Evolutionary conservation across 495 filamentous ascomycete genomes (phyloP).

Genomic region (Elasticomyces elasticus): DNA sequence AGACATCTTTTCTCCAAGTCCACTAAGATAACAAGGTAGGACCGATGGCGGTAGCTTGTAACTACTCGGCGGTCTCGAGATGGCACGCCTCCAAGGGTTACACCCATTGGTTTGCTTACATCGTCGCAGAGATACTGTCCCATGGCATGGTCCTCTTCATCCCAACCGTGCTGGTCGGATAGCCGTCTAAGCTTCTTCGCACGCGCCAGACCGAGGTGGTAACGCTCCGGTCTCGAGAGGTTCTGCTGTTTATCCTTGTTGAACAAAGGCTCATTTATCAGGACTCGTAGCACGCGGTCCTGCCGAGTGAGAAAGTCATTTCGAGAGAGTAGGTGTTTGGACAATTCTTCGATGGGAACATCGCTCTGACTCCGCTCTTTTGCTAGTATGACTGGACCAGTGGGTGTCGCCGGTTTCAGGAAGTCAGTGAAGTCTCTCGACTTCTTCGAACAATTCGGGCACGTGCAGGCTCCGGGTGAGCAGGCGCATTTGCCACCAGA

Average conservation of each 20-base stretch:
- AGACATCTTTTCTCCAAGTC: too few relatives aligned
- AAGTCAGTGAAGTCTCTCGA: constrained; percentile 42
- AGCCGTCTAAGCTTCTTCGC: constrained; percentile 39
- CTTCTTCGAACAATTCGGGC: background rate
- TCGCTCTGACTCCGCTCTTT: constrained; percentile 34
- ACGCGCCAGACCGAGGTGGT: constrained; percentile 39
- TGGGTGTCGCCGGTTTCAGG: constrained; percentile 33
- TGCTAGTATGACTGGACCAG: constrained; percentile 33
- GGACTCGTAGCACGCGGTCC: constrained; percentile 31
- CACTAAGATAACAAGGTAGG: too few relatives aligned
- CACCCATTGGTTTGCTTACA: too few relatives aligned
- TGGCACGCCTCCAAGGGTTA: too few relatives aligned
- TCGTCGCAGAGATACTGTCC: constrained; percentile 40
- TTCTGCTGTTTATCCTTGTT: constrained; percentile 38
- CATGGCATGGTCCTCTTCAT: constrained; percentile 36
- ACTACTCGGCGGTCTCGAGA: too few relatives aligned
- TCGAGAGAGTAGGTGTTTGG: constrained; percentile 33
- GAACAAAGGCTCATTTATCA: constrained; percentile 35
- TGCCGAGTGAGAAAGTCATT: constrained; percentile 39
- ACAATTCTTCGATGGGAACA: constrained; percentile 33
- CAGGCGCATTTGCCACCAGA: background rate
- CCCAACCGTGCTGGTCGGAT: constrained; percentile 34
- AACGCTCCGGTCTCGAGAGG: constrained; percentile 38
- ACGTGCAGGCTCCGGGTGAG: background rate
- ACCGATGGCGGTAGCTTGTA: too few relatives aligned